These are phyloP conservation scores for Myxozyma lipomycoides DNA, from an alignment of 805 yeast species.

Conservation along the genomic window DNA sequence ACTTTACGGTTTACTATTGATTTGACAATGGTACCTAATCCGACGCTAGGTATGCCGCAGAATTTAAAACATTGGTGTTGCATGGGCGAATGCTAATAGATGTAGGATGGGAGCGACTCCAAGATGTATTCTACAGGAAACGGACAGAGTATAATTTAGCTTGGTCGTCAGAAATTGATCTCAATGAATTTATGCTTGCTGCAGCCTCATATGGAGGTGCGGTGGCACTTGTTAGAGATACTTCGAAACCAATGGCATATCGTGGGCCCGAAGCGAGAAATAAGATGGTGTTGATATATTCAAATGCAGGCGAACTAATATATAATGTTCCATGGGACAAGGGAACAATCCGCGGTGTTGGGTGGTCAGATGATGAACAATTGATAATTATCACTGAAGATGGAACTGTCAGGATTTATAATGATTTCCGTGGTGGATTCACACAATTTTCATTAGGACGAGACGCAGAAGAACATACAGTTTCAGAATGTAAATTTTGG, in stretches of 20 bases:
- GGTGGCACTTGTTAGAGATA: slow-evolving; percentile 34
- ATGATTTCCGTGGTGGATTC: slow-evolving; percentile 66
- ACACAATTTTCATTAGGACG: slow-evolving; percentile 46
- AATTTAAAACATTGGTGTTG: slow-evolving; percentile 41
- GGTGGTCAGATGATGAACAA: slow-evolving; percentile 52
- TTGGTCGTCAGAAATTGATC: slow-evolving; percentile 37
- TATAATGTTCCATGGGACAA: slow-evolving; percentile 37
- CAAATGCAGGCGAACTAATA: slow-evolving; percentile 35
- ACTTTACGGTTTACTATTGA: no score
- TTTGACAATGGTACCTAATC: slow-evolving; percentile 52
- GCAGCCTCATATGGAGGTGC: slow-evolving; percentile 54
- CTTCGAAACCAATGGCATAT: slow-evolving; percentile 23
- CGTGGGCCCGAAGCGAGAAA: slow-evolving; percentile 27
- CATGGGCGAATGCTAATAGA: slow-evolving; percentile 30
- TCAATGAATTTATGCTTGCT: slow-evolving; percentile 45
- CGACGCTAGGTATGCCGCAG: slow-evolving; percentile 46
- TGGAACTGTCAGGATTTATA: slow-evolving; percentile 55
- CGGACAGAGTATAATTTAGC: slow-evolving; percentile 20
- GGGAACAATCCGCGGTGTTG: slow-evolving; percentile 52
- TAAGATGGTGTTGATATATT: slow-evolving; percentile 32
- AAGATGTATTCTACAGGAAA: slow-evolving; percentile 61
- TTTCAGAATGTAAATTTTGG: slow-evolving; percentile 42
- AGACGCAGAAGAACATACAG: slow-evolving; percentile 37
- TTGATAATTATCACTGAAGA: slow-evolving; percentile 53
- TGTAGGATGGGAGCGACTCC: slow-evolving; percentile 71